phyloP scores from a whole-genome alignment of 768 basidiomycete genomes.

The Steccherinum ochraceum region DNA sequence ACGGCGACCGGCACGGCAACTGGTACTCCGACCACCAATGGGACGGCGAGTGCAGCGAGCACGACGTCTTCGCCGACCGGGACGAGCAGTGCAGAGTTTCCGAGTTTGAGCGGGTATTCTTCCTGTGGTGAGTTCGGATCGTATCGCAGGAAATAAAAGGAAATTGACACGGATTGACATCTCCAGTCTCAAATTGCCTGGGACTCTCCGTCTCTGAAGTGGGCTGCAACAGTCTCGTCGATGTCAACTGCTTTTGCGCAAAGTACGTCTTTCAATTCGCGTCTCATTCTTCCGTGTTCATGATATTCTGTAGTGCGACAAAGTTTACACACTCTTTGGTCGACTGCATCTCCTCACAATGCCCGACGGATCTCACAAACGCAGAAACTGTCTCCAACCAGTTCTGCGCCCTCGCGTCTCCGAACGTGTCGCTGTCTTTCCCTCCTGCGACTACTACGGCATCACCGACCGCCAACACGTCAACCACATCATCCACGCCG shows the following conservation, averaged over 20 bases:
- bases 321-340: slow-evolving; percentile 3
- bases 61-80: neutral
- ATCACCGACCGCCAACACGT: neutral
- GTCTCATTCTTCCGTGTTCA: neutral
- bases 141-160: too few relatives aligned
- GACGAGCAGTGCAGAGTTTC: slow-evolving; percentile 3
- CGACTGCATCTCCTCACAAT: slow-evolving; percentile 5
- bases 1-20: neutral
- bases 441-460: slow-evolving; percentile 1
- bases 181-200: slow-evolving; percentile 9
- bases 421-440: slow-evolving; percentile 12
- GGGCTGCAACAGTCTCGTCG: slow-evolving; percentile 10
- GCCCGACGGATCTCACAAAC: slow-evolving; percentile 4
- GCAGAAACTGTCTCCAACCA: slow-evolving; percentile 10
- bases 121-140: slow-evolving; percentile 9
- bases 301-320: slow-evolving; percentile 5
- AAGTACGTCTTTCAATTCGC: slow-evolving; percentile 5
- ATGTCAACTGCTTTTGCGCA: slow-evolving; percentile 11
- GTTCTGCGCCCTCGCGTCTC: slow-evolving; percentile 11
- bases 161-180: too few relatives aligned
- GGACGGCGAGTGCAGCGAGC: neutral
- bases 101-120: slow-evolving; percentile 6
- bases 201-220: slow-evolving; percentile 6
- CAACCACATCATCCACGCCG: slow-evolving; percentile 3
- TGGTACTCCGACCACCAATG: neutral